phyloP scores from a whole-genome alignment of 345 rosid genomes.

The Noccaea caerulescens region DNA sequence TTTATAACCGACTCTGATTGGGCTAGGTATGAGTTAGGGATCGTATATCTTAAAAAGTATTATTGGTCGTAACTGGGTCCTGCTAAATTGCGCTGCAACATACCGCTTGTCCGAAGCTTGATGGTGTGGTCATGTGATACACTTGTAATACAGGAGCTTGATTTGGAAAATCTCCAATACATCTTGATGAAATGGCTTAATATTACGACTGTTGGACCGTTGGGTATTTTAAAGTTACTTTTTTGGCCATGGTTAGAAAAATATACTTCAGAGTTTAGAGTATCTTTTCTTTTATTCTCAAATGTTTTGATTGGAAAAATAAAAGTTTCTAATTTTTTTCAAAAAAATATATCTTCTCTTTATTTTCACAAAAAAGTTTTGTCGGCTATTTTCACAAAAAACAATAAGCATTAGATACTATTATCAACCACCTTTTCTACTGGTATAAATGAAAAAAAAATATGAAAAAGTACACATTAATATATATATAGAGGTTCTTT shows the following conservation, averaged over 20 bases:
- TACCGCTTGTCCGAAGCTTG: too few relatives aligned
- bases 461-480: too few relatives aligned
- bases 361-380: neutral
- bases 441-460: neutral
- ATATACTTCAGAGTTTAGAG: conserved; percentile 30
- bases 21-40: too few relatives aligned
- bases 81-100: too few relatives aligned
- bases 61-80: too few relatives aligned
- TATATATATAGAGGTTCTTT: neutral
- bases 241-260: conserved; percentile 30
- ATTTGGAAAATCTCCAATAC: neutral
- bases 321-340: neutral
- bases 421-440: conserved; percentile 12
- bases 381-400: too few relatives aligned
- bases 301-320: conserved; percentile 27
- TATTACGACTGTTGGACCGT: conserved; percentile 2
- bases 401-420: neutral
- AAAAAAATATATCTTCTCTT: conserved; percentile 1
- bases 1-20: neutral
- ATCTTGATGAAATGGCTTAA: neutral
- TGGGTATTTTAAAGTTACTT: neutral
- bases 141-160: too few relatives aligned
- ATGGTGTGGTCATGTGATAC: too few relatives aligned
- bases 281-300: conserved; percentile 35
- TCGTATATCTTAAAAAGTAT: too few relatives aligned